These are phyloP conservation scores for Sisymbrium irio DNA, from an alignment of 345 rosid species.

Conservation along the genomic window DNA sequence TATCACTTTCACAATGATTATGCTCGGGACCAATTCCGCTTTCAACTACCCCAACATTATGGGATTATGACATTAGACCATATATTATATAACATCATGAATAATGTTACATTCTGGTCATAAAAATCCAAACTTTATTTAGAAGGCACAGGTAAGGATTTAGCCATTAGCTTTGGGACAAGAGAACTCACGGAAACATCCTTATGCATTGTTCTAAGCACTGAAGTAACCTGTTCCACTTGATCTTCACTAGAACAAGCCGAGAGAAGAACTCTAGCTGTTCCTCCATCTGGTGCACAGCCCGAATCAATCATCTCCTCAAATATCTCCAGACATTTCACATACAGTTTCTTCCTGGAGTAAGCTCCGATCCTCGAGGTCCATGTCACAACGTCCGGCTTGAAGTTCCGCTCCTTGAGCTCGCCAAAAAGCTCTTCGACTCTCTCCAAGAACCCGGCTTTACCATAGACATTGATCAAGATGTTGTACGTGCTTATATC, in stretches of 20 bases:
- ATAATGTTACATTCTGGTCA: background rate
- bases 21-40: conserved; percentile 4
- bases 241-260: conserved; percentile 81
- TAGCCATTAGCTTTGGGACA: conserved; percentile 40
- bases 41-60: conserved; percentile 5
- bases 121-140: conserved; percentile 30
- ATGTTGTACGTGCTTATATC: conserved; percentile 87
- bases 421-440: conserved; percentile 57
- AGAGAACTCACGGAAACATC: conserved; percentile 34
- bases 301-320: conserved; percentile 92
- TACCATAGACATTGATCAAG: conserved; percentile 73
- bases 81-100: conserved; percentile 10
- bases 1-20: conserved; percentile 17
- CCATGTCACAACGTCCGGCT: conserved; percentile 89
- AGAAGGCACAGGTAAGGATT: background rate
- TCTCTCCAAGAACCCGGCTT: conserved; percentile 69
- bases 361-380: conserved; percentile 78
- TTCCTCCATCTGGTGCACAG: conserved; percentile 80
- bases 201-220: conserved; percentile 81
- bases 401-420: conserved; percentile 42
- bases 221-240: conserved; percentile 66
- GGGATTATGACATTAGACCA: conserved; percentile 15
- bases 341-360: conserved; percentile 75
- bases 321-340: conserved; percentile 66
- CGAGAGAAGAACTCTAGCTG: conserved; percentile 77